Evolutionary conservation across 768 basidiomycete genomes (phyloP), one percentile per base, ranked within the genome.

Genomic region (Infundibulicybe gibba): DNA sequence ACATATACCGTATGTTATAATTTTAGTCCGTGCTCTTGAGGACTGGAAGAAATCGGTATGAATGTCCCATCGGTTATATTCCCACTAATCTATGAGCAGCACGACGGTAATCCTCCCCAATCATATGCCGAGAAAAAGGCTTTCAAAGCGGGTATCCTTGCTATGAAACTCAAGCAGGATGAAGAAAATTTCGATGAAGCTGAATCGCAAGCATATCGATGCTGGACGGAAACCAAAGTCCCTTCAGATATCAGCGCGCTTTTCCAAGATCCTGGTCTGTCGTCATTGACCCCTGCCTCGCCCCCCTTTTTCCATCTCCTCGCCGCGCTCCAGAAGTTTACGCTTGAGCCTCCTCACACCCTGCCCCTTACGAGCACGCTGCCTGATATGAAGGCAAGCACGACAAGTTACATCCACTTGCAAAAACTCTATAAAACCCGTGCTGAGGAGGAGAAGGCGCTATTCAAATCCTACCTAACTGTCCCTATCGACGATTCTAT

Each of bases 131-230:
- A 97, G 55, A 82, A 87, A 57, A 76, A 85, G 50, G 81, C 76
- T 21, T 95, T 97, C 75, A 93, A 94, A 59, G 67, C 76, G 31
- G 46, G 45, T 2, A 67, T 98, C 38, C 65, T 71, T n/a, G 68
- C 68, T 1, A 79, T 85, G 73, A 83, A 84, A 56, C 60, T 77
- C 48, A 92, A 91, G 57, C 55, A 67, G 0, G 97, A 99, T 60
- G 93, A 98, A 60, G 97, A 99, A 72, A 99, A 98, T 67, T 94
- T 94, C 60, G 95, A 97, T 50, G 95, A 98, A 64, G 95, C 94
- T 2, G 79, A 87, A 57, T 75, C 86, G 6, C 90, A 97, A 61
- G 90, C 88, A 0, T 94, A 90, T 63, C 82, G 89, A 20, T 79
- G 79, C 45, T 94, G 83, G 84, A 80, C 80, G 8, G 56, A 65